Base-by-base conservation (phyloP, 371 early-diverging fungal genomes). In the Rhizopus delemar region DNA sequence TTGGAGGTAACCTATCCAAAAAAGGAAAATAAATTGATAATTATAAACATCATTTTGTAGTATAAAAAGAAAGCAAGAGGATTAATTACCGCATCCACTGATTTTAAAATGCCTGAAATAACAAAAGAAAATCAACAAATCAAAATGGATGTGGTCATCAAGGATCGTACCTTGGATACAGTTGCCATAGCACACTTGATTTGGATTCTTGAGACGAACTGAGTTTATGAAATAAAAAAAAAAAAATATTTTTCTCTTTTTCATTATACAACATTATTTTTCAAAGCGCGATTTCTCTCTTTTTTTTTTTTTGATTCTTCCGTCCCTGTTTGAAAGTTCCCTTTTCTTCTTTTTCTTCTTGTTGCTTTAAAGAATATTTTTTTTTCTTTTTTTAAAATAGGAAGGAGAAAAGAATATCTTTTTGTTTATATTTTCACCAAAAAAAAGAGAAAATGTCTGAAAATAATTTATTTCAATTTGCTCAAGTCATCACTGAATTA, bases 1-100 rank as follows among this genome's bases (percentile, higher is more conserved):
- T 31, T 55, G 15, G 56, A 55, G 45, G 56, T 45, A 55, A 45
- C 36, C 0, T 8, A 36, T 36, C 6, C 11, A 43, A 43, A 43
- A 43, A 43, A n/a, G 15, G 43, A 43, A n/a, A 13, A n/a, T 5
- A 15, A 13, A n/a, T 5, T 8, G 43, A 15, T 43, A 5, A 43
- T 6, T 6, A 36, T 8, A 36, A 11, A 36, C 11, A 36, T 36
- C 6, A 36, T 36, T 36, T 36, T 36, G 11, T 63, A 80, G 81
- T 80, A 67, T 62, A 75, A 71, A 60, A 80, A 80, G 58, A 77
- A 75, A 56, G 81, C 81, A 43, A 68, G 78, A 46, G 81, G 81
- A 16, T 53, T 80, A 41, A 56, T 80, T 50, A 77, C 81, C n/a
- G 81, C 81, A 13, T 71, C 74, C 1, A 69, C 77, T 12, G 74